phyloP scores from a whole-genome alignment of 148 eudicot species.

The Camellia granthamiana region DNA sequence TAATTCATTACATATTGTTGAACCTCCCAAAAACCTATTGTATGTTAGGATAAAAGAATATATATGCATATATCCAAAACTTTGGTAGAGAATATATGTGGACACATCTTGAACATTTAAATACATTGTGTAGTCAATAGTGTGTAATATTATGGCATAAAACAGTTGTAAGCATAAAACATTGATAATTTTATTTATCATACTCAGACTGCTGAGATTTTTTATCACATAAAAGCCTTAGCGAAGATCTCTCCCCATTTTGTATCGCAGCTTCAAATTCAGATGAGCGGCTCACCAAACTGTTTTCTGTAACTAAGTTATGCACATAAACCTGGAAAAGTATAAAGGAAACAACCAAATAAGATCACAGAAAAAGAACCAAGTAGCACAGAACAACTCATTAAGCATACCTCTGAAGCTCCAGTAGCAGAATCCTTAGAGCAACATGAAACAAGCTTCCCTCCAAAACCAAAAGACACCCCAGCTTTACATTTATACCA shows the following conservation, averaged over 20 bases:
- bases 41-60: no score
- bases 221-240: slow-evolving; percentile 72
- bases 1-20: no score
- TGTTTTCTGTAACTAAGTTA: slow-evolving; percentile 69
- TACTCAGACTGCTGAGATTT: slow-evolving; percentile 83
- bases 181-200: no score
- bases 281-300: slow-evolving; percentile 77
- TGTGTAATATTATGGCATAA: no score
- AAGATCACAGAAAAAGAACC: background rate
- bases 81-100: no score
- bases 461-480: slow-evolving; percentile 96
- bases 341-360: background rate
- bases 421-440: slow-evolving; percentile 51
- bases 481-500: slow-evolving; percentile 91
- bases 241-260: slow-evolving; percentile 80
- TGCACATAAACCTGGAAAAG: slow-evolving; percentile 70
- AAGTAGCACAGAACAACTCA: background rate
- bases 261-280: slow-evolving; percentile 92
- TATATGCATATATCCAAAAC: no score
- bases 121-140: no score
- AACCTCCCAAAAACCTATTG: no score
- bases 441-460: slow-evolving; percentile 73
- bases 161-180: no score
- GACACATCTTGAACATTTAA: no score
- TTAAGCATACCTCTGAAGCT: slow-evolving; percentile 66